phyloP scores from a whole-genome alignment of 2,329 filamentous ascomycete species.

The Penicillium sp. region DNA sequence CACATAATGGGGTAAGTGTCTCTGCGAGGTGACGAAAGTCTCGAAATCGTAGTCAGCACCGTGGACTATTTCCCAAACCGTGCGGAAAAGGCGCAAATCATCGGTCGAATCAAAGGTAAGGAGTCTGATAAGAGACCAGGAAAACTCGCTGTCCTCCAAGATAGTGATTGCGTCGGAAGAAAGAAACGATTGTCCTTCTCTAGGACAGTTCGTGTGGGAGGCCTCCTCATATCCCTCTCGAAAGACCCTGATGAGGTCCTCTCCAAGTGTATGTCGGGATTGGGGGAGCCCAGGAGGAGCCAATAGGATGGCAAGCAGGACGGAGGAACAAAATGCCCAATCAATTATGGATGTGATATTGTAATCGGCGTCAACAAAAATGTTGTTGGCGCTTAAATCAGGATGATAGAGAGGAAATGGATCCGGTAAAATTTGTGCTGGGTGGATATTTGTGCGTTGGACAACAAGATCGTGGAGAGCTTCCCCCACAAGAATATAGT shows the following conservation, averaged over 20 bases:
- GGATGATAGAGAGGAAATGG: neutral
- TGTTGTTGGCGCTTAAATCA: neutral
- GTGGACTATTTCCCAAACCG: neutral
- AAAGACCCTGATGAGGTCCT: neutral
- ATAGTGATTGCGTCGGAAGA: neutral
- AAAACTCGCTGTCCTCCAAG: neutral
- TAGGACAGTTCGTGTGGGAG: neutral
- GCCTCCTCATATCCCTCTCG: neutral
- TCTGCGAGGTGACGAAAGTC: neutral
- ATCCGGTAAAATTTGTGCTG: too few relatives aligned
- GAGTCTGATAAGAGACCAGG: neutral
- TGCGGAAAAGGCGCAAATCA: neutral
- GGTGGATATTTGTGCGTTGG: too few relatives aligned
- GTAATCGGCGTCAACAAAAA: neutral
- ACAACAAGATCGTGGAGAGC: too few relatives aligned
- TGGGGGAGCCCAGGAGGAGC: neutral
- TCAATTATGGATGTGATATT: neutral
- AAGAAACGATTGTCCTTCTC: neutral
- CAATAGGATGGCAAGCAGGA: neutral
- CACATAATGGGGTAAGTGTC: neutral
- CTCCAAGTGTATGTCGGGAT: neutral
- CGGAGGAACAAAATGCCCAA: neutral
- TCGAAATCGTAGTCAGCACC: neutral
- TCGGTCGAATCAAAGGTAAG: neutral
- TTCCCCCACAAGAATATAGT: too few relatives aligned